phyloP scores from a whole-genome alignment of 2,329 filamentous ascomycete species.

The Trichoderma sp. region DNA sequence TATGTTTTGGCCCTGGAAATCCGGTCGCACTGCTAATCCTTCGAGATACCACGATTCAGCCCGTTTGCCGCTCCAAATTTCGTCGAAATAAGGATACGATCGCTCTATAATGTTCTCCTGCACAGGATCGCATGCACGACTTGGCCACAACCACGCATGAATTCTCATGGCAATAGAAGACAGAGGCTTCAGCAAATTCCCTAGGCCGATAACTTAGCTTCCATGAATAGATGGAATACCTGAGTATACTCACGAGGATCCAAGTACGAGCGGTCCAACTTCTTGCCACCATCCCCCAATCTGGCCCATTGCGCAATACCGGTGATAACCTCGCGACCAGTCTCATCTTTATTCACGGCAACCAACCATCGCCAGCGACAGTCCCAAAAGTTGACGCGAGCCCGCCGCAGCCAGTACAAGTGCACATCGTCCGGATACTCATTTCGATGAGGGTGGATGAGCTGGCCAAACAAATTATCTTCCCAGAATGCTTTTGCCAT shows the following conservation, averaged over 20 bases:
- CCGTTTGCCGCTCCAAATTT: neutral
- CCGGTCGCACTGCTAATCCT: neutral
- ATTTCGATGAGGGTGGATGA: neutral
- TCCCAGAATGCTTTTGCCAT: conserved; percentile 3
- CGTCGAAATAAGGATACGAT: neutral
- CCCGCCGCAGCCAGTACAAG: neutral
- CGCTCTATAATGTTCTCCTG: neutral
- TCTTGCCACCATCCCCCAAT: neutral
- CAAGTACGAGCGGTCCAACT: neutral
- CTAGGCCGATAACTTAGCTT: neutral
- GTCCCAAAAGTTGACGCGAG: neutral
- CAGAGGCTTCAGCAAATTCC: neutral
- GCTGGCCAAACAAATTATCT: neutral
- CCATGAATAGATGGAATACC: accelerated
- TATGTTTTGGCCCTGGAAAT: neutral
- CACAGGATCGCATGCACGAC: neutral
- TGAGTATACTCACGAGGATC: neutral
- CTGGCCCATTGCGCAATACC: neutral
- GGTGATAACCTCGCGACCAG: neutral
- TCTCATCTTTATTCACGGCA: neutral
- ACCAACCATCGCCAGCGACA: neutral
- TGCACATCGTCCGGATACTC: neutral
- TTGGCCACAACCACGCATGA: neutral
- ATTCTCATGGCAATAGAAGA: neutral
- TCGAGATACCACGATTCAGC: neutral